Conservation (phyloP, 257 asterid genomes). For the Linderniella brevidens region DNA sequence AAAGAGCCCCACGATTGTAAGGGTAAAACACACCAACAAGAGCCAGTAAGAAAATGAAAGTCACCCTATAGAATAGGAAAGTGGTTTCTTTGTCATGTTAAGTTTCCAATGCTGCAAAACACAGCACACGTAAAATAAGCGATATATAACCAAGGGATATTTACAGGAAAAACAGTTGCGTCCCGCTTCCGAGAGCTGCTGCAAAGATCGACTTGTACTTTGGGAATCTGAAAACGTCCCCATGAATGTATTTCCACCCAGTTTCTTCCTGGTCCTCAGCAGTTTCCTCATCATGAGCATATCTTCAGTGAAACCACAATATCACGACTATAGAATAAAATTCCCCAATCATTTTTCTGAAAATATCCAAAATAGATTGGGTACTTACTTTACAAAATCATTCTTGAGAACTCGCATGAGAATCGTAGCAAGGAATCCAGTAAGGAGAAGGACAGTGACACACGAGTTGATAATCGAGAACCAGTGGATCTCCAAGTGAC, state of each 20-base stretch:
- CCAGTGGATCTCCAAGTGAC: slow-evolving; percentile 60
- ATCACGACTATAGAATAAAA: slow-evolving; percentile 7
- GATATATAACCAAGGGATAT: slow-evolving; percentile 7
- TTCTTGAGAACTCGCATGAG: slow-evolving; percentile 59
- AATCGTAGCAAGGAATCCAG: slow-evolving; percentile 54
- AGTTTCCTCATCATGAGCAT: slow-evolving; percentile 62
- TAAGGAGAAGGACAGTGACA: slow-evolving; percentile 48
- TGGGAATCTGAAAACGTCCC: slow-evolving; percentile 64
- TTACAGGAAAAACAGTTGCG: slow-evolving; percentile 58
- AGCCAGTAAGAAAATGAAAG: slow-evolving; percentile 46
- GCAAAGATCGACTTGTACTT: slow-evolving; percentile 45
- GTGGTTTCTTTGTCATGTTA: too few species aligned
- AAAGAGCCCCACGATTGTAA: slow-evolving; percentile 53
- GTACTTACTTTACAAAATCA: slow-evolving; percentile 50
- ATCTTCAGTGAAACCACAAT: slow-evolving; percentile 17
- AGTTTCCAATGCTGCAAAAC: too few species aligned
- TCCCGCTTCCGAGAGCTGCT: slow-evolving; percentile 58
- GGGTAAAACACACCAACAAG: slow-evolving; percentile 64
- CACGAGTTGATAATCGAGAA: slow-evolving; percentile 61
- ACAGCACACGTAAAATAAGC: neutral
- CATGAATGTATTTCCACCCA: slow-evolving; percentile 69
- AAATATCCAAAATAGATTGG: neutral
- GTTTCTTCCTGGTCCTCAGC: slow-evolving; percentile 62
- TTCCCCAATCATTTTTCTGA: neutral
- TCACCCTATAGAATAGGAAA: slow-evolving; percentile 20